Conservation (phyloP, 345 rosid genomes). For the Turnera subulata region DNA sequence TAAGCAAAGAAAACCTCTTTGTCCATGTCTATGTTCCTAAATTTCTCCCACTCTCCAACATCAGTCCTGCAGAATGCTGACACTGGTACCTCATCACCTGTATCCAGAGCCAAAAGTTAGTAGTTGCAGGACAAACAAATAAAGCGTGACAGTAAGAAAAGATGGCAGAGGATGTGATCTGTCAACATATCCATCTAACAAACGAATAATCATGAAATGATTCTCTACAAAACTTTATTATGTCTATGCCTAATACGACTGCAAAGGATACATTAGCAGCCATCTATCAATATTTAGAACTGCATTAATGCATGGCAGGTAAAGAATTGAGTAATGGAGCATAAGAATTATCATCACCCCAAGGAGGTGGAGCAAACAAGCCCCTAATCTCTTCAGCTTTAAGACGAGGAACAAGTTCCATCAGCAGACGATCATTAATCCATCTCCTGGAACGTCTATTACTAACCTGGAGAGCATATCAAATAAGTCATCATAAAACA, state of each 20-base stretch:
- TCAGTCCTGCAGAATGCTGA: constrained; percentile 77
- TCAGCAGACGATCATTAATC: constrained; percentile 84
- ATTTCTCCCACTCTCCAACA: constrained; percentile 81
- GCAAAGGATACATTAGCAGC: no score
- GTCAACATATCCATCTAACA: neutral
- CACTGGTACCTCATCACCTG: constrained; percentile 82
- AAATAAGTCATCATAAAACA: no score
- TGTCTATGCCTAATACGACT: neutral
- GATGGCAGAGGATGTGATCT: neutral
- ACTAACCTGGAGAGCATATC: constrained; percentile 57
- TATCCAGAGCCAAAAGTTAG: constrained; percentile 21
- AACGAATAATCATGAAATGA: neutral
- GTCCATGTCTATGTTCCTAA: constrained; percentile 97
- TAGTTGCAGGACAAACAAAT: no score
- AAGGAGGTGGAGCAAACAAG: constrained; percentile 98
- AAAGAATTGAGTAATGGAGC: neutral
- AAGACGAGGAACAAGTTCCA: constrained; percentile 96
- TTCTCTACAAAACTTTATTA: neutral
- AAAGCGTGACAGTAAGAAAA: neutral
- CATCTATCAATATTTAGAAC: no score
- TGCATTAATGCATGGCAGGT: no score
- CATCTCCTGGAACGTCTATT: constrained; percentile 81
- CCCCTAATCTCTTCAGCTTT: constrained; percentile 85
- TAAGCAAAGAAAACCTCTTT: constrained; percentile 61
- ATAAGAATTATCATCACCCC: constrained; percentile 51